phyloP scores from a whole-genome alignment of 2,329 filamentous ascomycete genomes.

The Rachicladosporium sp. region DNA sequence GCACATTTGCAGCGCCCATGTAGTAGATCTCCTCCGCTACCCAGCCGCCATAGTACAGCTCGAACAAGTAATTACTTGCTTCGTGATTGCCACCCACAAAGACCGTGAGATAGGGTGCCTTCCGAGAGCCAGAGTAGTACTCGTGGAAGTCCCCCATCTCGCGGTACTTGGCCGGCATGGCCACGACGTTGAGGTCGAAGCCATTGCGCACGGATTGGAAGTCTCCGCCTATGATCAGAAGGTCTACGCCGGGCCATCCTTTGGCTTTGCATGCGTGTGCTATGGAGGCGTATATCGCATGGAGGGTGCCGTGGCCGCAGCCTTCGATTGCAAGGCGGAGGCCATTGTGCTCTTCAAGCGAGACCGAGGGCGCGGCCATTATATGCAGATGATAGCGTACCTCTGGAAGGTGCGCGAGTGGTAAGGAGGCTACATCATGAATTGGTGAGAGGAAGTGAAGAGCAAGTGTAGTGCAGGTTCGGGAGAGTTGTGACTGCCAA shows the following conservation, averaged over 20 bases:
- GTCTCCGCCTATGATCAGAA: slow-evolving; percentile 90
- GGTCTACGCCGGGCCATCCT: slow-evolving; percentile 69
- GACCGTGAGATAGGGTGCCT: slow-evolving; percentile 79
- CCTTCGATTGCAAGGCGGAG: slow-evolving; percentile 76
- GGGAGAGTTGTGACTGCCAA: no score
- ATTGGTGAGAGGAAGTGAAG: no score
- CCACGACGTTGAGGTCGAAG: slow-evolving; percentile 75
- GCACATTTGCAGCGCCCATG: slow-evolving; percentile 78
- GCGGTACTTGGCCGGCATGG: slow-evolving; percentile 79
- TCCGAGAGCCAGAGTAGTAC: slow-evolving; percentile 71
- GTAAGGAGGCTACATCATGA: slow-evolving; percentile 1
- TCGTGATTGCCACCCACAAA: slow-evolving; percentile 96
- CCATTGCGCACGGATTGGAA: slow-evolving; percentile 89
- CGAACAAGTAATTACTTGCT: slow-evolving; percentile 77
- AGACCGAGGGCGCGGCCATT: slow-evolving; percentile 1
- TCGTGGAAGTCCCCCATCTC: slow-evolving; percentile 82
- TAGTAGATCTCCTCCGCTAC: slow-evolving; percentile 96
- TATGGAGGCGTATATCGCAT: slow-evolving; percentile 80
- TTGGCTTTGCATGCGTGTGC: slow-evolving; percentile 54
- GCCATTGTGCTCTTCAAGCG: slow-evolving; percentile 24
- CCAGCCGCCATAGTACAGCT: slow-evolving; percentile 95
- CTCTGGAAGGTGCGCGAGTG: not conserved
- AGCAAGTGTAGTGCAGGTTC: no score
- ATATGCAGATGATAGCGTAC: not conserved
- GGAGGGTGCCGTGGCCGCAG: slow-evolving; percentile 81